Conservation (phyloP, 2,329 filamentous ascomycete species). For the Trichoderma hamatum region DNA sequence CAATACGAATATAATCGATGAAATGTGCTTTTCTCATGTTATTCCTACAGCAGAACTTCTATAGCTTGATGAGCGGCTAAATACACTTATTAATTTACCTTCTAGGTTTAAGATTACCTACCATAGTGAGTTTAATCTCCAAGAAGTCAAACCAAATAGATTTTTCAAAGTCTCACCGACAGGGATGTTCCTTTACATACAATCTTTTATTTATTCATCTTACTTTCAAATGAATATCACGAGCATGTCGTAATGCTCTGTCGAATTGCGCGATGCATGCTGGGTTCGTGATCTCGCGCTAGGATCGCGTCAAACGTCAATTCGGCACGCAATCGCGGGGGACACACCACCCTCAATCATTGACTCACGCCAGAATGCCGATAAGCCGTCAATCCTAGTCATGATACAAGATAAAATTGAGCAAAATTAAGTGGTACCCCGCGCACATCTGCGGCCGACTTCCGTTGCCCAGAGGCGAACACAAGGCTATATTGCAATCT, state of each 20-base stretch:
- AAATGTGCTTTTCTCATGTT: too few species aligned
- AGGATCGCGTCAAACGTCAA: constrained; percentile 20
- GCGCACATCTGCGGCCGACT: constrained; percentile 2
- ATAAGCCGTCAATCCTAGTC: neutral
- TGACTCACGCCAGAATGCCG: neutral
- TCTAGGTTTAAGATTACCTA: too few species aligned
- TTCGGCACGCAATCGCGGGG: constrained; percentile 26
- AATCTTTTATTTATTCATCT: neutral
- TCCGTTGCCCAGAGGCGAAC: neutral
- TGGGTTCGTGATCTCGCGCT: constrained; percentile 12
- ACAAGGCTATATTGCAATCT: neutral
- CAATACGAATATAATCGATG: too few species aligned
- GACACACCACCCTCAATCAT: constrained; percentile 9
- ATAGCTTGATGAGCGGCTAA: too few species aligned
- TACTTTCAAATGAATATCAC: neutral
- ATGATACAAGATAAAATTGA: neutral
- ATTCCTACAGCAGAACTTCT: too few species aligned
- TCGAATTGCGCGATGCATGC: constrained; percentile 14
- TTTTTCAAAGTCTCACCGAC: too few species aligned
- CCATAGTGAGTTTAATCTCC: too few species aligned
- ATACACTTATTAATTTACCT: neutral
- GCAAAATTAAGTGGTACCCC: neutral
- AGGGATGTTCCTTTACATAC: neutral
- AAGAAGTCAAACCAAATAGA: too few species aligned
- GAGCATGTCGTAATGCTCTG: constrained; percentile 6